These are phyloP conservation scores for Adansonia digitata DNA, from an alignment of 345 rosid genomes.

Conservation along the genomic window DNA sequence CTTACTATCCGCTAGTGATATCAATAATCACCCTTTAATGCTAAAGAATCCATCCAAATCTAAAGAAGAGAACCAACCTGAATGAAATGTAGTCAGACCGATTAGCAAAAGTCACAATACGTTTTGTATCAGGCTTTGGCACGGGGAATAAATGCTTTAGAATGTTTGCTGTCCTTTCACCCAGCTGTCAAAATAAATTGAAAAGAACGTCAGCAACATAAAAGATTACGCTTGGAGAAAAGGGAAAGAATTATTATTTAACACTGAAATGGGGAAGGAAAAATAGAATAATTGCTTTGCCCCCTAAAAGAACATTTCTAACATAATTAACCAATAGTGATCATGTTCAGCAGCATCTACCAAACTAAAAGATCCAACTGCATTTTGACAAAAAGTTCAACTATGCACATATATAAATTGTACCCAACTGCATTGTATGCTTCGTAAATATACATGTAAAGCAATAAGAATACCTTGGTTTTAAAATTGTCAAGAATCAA, in stretches of 20 bases:
- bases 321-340: background rate
- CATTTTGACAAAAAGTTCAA: background rate
- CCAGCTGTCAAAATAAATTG: conserved; percentile 42
- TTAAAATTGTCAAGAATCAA: conserved; percentile 75
- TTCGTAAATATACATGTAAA: background rate
- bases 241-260: background rate
- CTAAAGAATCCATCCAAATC: background rate
- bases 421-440: background rate
- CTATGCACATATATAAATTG: background rate
- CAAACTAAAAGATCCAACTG: background rate
- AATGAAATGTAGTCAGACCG: conserved; percentile 77
- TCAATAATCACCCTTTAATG: background rate
- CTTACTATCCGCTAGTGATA: background rate
- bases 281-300: background rate
- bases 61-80: conserved; percentile 48
- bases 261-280: background rate
- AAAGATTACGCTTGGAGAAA: background rate
- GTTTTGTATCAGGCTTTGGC: conserved; percentile 73
- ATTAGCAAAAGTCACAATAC: conserved; percentile 80
- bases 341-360: background rate
- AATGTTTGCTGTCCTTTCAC: conserved; percentile 71
- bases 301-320: background rate
- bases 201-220: background rate
- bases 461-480: conserved; percentile 46
- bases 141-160: conserved; percentile 87